Base-by-base conservation (phyloP, 2,329 filamentous ascomycete genomes). In the Cercospora zeina region DNA sequence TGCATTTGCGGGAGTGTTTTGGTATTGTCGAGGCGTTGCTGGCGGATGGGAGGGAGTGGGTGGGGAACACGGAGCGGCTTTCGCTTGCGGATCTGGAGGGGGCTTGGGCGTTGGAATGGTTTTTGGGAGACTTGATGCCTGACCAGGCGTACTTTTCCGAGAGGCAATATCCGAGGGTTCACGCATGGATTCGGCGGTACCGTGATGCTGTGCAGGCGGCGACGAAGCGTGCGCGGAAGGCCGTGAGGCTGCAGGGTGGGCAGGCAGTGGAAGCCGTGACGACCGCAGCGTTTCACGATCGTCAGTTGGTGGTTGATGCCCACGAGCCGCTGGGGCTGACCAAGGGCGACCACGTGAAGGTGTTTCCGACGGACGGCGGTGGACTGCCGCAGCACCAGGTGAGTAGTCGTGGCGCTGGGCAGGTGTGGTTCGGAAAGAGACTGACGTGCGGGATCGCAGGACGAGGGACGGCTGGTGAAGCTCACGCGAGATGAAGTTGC, bases 171-270 rank as follows among this genome's bases (percentile, higher is more conserved):
- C 88, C 87, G 0, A 81, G 77, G 61, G 82, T 85, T 0, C 88
- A 84, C 70, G 82, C 82, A 1, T 91, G 87, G 86, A 80, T 89
- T 16, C 73, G 77, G 47, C 79, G 88, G n/a, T 90, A 90, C 74
- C 75, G 82, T 57, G 71, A 70, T 14, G 79, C 78, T 1, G 70
- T 85, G 1, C 74, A 77, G 4, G 73, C 73, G 6, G 81, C 82
- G 1, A 79, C 76, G 59, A 66, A 71, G 19, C 70, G 70, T 34
- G 68, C 72, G 1, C 77, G 79, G 66, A 77, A 79, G 55, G 74
- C 79, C 1, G 71, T 72, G 36, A 78, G 71, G 1, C 65, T 88
- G 33, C 77, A 79, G 6, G 86, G 87, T 4, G 78, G 79, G 45
- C 81, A 85, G 67, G 86, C 85, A 2, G 78, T 80, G 27, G 69